Conservation (phyloP, 352 stramenopile species). For the Pythium periplocum region DNA sequence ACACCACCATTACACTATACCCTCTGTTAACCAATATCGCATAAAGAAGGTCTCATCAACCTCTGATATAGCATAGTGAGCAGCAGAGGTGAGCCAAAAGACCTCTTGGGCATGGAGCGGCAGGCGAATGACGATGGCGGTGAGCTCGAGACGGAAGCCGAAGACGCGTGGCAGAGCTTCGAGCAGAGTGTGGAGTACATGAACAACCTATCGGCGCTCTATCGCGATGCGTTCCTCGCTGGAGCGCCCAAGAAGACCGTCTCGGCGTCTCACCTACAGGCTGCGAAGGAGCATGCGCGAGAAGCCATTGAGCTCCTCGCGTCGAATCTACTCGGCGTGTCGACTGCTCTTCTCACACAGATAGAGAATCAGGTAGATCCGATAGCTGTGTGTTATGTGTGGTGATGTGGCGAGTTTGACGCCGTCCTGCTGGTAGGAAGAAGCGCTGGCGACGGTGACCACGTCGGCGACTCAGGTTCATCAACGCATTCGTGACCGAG, state of each 20-base stretch:
- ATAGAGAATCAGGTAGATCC: constrained; percentile 34
- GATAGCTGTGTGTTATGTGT: neutral
- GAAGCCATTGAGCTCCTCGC: constrained; percentile 51
- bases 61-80: too few relatives aligned
- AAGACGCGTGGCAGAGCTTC: constrained; percentile 39
- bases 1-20: neutral
- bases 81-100: too few relatives aligned
- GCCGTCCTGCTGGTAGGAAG: too few relatives aligned
- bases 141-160: neutral
- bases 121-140: too few relatives aligned
- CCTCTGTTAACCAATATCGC: neutral
- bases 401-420: neutral
- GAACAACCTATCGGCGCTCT: constrained; percentile 38
- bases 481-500: too few relatives aligned
- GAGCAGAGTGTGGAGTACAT: constrained; percentile 53
- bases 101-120: too few relatives aligned
- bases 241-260: constrained; percentile 4
- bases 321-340: constrained; percentile 50
- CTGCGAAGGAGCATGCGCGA: constrained; percentile 37
- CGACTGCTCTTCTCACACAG: constrained; percentile 26
- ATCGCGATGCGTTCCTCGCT: constrained; percentile 36
- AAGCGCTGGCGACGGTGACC: neutral
- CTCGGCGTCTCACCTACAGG: constrained; percentile 33
- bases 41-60: too few relatives aligned
- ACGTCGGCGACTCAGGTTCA: neutral